phyloP scores from a whole-genome alignment of 768 basidiomycete genomes.

The Dioszegia hungarica region DNA sequence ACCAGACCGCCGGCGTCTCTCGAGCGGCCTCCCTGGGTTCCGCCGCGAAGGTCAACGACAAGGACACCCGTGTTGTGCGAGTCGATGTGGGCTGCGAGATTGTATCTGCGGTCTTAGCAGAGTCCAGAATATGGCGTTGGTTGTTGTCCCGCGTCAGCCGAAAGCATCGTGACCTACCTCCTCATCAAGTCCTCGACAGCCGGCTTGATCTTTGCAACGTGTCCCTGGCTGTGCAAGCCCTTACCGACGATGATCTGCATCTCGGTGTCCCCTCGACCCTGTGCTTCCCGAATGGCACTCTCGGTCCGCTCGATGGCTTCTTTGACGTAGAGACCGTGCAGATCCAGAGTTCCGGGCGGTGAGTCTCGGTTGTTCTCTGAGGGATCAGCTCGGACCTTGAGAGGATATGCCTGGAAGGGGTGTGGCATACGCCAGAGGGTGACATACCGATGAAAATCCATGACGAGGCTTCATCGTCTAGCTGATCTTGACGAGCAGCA shows the following conservation, averaged over 20 bases:
- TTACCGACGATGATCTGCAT: conserved; percentile 85
- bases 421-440: too few relatives aligned
- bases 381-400: not conserved
- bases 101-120: conserved; percentile 57
- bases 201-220: conserved; percentile 81
- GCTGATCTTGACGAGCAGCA: conserved; percentile 66
- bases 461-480: conserved; percentile 75
- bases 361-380: conserved; percentile 61
- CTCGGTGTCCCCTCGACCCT: conserved; percentile 59
- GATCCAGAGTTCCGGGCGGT: conserved; percentile 69
- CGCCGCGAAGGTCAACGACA: conserved; percentile 63
- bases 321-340: conserved; percentile 90
- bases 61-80: conserved; percentile 78
- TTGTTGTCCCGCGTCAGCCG: not conserved
- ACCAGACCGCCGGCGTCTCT: conserved; percentile 59
- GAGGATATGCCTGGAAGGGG: not conserved
- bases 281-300: conserved; percentile 63
- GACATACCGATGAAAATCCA: conserved; percentile 77
- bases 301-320: conserved; percentile 78
- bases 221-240: conserved; percentile 73
- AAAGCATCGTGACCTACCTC: conserved; percentile 52
- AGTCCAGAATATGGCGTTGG: not conserved
- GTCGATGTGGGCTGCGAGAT: conserved; percentile 68
- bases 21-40: conserved; percentile 37
- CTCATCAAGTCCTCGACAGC: conserved; percentile 82